Evolutionary conservation across 1,284 basidiomycete species (phyloP).

Genomic region (Dichomitus squalens): DNA sequence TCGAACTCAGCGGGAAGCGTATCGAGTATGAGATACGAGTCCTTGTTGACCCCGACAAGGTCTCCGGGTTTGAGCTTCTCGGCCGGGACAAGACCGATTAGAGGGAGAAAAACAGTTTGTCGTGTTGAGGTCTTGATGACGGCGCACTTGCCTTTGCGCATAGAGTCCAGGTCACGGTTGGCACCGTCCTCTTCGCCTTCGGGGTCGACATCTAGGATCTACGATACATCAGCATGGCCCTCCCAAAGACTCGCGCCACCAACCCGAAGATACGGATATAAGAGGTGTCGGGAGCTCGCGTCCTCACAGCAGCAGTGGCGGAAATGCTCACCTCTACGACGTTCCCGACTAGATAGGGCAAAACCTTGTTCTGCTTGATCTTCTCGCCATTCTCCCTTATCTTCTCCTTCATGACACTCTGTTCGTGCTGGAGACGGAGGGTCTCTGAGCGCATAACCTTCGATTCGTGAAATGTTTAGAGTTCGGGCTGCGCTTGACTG

Average conservation of each 20-base stretch:
- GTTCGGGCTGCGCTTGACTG: no score
- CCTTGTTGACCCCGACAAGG: slow-evolving; percentile 99
- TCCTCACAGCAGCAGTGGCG: not conserved
- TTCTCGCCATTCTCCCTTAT: slow-evolving; percentile 98
- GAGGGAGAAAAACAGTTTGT: slow-evolving; percentile 97
- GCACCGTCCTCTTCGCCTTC: slow-evolving; percentile 93
- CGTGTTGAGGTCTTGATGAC: slow-evolving; percentile 99
- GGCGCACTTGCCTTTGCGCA: slow-evolving; percentile 96
- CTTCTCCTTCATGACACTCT: slow-evolving; percentile 96
- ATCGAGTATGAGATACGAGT: slow-evolving; percentile 97
- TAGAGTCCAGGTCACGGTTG: slow-evolving; percentile 90
- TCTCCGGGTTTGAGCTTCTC: slow-evolving; percentile 90
- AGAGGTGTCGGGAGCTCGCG: not conserved
- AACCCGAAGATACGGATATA: not conserved
- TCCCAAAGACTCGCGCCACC: not conserved
- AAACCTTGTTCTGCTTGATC: slow-evolving; percentile 99
- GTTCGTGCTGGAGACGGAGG: slow-evolving; percentile 90
- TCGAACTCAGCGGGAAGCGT: slow-evolving; percentile 81
- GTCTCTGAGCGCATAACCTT: slow-evolving; percentile 97
- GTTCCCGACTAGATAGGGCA: slow-evolving; percentile 98
- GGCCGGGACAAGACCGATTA: slow-evolving; percentile 95
- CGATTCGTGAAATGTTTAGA: not conserved
- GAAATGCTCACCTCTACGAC: slow-evolving; percentile 81
- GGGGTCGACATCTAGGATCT: slow-evolving; percentile 96
- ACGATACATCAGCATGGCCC: slow-evolving; percentile 2